phyloP scores from a whole-genome alignment of 352 stramenopile species.

The Phytopythium litorale region DNA sequence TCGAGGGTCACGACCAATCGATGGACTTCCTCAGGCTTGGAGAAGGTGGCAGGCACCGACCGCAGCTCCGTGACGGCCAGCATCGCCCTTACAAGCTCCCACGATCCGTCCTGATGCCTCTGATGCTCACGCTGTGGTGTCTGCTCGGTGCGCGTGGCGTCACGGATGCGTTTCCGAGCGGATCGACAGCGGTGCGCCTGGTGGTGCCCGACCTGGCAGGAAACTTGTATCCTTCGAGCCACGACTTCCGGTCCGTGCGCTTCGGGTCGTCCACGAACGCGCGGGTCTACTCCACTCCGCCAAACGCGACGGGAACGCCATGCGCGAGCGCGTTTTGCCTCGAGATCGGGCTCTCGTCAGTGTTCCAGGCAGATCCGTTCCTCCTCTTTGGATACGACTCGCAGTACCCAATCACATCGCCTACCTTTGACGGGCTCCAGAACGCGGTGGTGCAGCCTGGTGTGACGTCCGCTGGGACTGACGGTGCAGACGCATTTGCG shows the following conservation, averaged over 20 bases:
- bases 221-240: constrained; percentile 21
- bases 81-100: not conserved
- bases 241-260: constrained; percentile 7
- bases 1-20: not conserved
- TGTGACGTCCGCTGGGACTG: not conserved
- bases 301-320: not conserved
- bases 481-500: not conserved
- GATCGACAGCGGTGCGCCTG: constrained; percentile 11
- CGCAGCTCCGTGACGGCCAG: not conserved
- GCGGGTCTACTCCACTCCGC: constrained; percentile 2
- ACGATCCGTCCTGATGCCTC: not conserved
- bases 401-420: constrained; percentile 6
- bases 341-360: constrained; percentile 21
- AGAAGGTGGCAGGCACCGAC: not conserved
- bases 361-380: constrained; percentile 29
- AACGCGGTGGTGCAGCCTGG: constrained; percentile 4
- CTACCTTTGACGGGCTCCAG: constrained; percentile 13
- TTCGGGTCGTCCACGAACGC: constrained; percentile 13
- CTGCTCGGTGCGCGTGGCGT: not conserved
- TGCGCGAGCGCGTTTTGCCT: constrained; percentile 17
- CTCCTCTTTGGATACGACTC: constrained; percentile 22
- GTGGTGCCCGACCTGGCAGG: constrained; percentile 23
- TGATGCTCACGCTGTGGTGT: not conserved
- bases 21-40: not conserved
- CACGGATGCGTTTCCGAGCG: not conserved